Base-by-base conservation (phyloP, 2,329 filamentous ascomycete species). In the Hypomyces rosellus region DNA sequence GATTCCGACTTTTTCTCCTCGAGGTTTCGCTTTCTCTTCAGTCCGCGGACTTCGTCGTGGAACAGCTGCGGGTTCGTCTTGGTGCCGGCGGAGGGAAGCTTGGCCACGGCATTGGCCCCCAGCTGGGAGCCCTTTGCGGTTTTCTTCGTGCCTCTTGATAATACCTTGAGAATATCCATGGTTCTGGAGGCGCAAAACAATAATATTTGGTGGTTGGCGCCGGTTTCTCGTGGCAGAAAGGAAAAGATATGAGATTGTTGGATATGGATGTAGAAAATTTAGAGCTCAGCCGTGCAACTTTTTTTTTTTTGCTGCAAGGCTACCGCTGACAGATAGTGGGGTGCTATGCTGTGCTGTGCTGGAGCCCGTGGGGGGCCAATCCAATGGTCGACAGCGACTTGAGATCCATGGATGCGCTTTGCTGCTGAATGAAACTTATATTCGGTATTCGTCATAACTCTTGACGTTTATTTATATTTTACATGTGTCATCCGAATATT, bases 91-190 rank as follows among this genome's bases (percentile, higher is more conserved):
- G 84, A 88, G 6, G 85, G 85, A 33, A 86, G 71, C 49, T 74
- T 77, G 3, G 69, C 60, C 16, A 68, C 54, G 30, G 65, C 61
- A 30, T 59, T 60, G 30, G 66, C 62, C 38, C 55, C 57, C 34
- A 54, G 49, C 22, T 58, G 59, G 38, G 67, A 54, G 15, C 62
- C 59, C 51, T 70, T 74, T 5, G 71, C 62, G 13, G 74, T 70
- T 60, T 74, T 74, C 54, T 86, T 88, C 3, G 81, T 82, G 51
- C 85, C 85, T 46, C 86, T 78, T 34, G 86, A 88, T 52, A 90
- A 72, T 33, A 90, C 71, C 61, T 84, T 88, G 62, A 89, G 74
- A 49, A 89, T 82, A 68, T 90, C 85, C 85, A 88, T 88, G 15
- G 16, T 51, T 33, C 2, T 8, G 5, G 12, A 38, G 43, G 9